These are phyloP conservation scores for Fusarium metavorans DNA, from an alignment of 2,329 filamentous ascomycete genomes.

Conservation along the genomic window DNA sequence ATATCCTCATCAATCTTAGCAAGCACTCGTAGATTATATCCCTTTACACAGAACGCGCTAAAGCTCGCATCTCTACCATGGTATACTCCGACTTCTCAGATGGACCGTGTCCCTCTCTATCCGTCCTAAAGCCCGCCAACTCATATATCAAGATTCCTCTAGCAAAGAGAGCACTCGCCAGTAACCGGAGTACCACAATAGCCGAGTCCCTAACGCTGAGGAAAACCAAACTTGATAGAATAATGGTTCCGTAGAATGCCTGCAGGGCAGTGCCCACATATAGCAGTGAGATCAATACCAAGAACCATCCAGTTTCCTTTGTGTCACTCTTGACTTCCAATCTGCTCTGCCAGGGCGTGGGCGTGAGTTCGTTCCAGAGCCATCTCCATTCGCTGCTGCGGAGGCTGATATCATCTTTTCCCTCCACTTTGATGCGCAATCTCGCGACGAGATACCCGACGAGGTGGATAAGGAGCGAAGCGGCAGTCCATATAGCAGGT, in stretches of 20 bases:
- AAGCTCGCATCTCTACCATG: neutral
- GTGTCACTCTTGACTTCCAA: neutral
- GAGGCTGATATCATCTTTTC: neutral
- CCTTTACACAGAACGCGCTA: neutral
- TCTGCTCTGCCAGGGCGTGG: constrained; percentile 8
- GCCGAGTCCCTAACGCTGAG: constrained; percentile 29
- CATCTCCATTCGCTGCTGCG: neutral
- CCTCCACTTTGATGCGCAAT: neutral
- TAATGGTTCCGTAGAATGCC: constrained; percentile 21
- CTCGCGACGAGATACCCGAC: constrained; percentile 4
- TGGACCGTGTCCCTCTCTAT: neutral
- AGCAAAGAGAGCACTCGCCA: constrained; percentile 23
- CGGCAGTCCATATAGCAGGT: constrained; percentile 17
- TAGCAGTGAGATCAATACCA: constrained; percentile 7
- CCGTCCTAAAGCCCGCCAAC: constrained; percentile 13
- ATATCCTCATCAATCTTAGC: neutral
- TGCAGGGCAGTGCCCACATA: constrained; percentile 29
- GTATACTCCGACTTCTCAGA: neutral
- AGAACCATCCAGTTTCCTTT: constrained; percentile 10
- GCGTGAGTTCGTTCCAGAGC: constrained; percentile 9
- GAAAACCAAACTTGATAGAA: constrained; percentile 33
- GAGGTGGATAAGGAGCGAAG: constrained; percentile 2
- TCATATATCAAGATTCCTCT: constrained; percentile 23
- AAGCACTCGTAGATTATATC: neutral
- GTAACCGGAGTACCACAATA: constrained; percentile 18